phyloP scores from a whole-genome alignment of 352 stramenopile genomes.

The Phytophthora sansomeana region DNA sequence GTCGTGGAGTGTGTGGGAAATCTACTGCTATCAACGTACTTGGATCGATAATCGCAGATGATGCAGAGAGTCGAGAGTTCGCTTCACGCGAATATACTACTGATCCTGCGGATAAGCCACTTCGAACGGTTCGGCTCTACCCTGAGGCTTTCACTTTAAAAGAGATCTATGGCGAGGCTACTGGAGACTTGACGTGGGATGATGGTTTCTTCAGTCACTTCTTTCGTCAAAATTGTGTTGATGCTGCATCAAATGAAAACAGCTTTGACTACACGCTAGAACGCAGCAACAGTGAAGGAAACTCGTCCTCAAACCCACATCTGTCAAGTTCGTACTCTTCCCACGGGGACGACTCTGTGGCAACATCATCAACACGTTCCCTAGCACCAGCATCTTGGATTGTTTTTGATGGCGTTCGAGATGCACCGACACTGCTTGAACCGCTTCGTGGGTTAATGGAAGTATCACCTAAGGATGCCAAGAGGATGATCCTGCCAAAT shows the following conservation, averaged over 20 bases:
- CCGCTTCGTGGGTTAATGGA: slow-evolving; percentile 46
- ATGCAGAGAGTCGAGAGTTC: slow-evolving; percentile 8
- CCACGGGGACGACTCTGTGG: neutral
- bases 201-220: slow-evolving; percentile 71
- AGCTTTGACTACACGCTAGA: slow-evolving; percentile 12
- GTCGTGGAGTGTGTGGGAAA: slow-evolving; percentile 62
- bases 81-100: neutral
- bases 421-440: slow-evolving; percentile 46
- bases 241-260: slow-evolving; percentile 19
- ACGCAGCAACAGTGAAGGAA: slow-evolving; percentile 12
- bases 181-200: slow-evolving; percentile 51
- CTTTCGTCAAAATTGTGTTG: slow-evolving; percentile 56
- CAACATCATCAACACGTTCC: slow-evolving; percentile 13
- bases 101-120: slow-evolving; percentile 7
- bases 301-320: slow-evolving; percentile 2
- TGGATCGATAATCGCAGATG: slow-evolving; percentile 34
- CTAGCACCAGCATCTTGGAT: slow-evolving; percentile 56
- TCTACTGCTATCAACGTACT: slow-evolving; percentile 62
- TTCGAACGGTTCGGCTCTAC: slow-evolving; percentile 51
- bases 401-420: slow-evolving; percentile 61
- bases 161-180: slow-evolving; percentile 67
- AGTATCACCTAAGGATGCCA: slow-evolving; percentile 11
- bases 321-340: slow-evolving; percentile 8
- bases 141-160: slow-evolving; percentile 48
- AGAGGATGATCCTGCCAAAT: slow-evolving; percentile 54